These are phyloP conservation scores for Bipolaris victoriae DNA, from an alignment of 2,329 filamentous ascomycete genomes.

Conservation along the genomic window DNA sequence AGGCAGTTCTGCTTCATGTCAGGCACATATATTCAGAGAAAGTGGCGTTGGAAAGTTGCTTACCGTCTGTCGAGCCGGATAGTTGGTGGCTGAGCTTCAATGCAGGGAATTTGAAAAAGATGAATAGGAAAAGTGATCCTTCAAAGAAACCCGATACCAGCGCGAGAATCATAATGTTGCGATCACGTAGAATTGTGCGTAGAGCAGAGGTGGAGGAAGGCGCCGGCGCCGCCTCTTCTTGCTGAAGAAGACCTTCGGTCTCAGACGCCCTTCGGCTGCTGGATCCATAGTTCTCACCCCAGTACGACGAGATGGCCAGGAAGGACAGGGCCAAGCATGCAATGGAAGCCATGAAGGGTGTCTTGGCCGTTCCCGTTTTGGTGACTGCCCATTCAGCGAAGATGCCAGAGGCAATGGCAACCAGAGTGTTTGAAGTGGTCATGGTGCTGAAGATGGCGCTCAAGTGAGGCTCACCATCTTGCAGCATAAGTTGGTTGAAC, in stretches of 20 bases:
- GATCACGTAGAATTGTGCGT: slow-evolving; percentile 46
- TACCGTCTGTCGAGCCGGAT: slow-evolving; percentile 37
- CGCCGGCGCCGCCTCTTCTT: slow-evolving; percentile 33
- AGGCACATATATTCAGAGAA: neutral
- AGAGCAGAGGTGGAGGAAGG: slow-evolving; percentile 30
- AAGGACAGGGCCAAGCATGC: slow-evolving; percentile 54
- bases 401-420: slow-evolving; percentile 62
- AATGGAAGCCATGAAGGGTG: slow-evolving; percentile 59
- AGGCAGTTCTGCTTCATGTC: slow-evolving; percentile 36
- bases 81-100: slow-evolving; percentile 50
- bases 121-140: slow-evolving; percentile 67
- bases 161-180: slow-evolving; percentile 58
- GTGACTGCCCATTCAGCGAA: slow-evolving; percentile 60
- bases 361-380: slow-evolving; percentile 56
- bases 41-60: neutral
- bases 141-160: slow-evolving; percentile 65
- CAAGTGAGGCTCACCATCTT: slow-evolving; percentile 54
- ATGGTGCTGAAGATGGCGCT: slow-evolving; percentile 63
- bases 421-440: slow-evolving; percentile 52
- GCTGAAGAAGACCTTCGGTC: slow-evolving; percentile 31
- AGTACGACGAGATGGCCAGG: slow-evolving; percentile 55
- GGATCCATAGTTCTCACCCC: slow-evolving; percentile 61
- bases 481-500: slow-evolving; percentile 57
- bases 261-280: slow-evolving; percentile 26
- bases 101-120: slow-evolving; percentile 67